These are phyloP conservation scores for Lepidium campestre DNA, from an alignment of 441 rosid genomes.

Conservation along the genomic window DNA sequence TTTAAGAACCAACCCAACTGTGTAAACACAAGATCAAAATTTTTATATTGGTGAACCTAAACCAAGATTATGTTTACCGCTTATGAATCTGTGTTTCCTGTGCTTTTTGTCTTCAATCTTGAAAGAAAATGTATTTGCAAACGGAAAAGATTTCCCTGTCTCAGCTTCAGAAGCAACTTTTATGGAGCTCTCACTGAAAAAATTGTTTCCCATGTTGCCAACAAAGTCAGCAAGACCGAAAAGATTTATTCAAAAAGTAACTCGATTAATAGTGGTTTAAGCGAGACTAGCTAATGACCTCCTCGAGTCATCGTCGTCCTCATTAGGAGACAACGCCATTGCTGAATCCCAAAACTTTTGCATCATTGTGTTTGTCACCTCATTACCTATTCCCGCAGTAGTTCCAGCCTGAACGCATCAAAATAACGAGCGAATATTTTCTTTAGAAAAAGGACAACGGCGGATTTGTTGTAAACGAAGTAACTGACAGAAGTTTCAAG, in stretches of 20 bases:
- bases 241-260: background rate
- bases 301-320: constrained; percentile 67
- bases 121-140: constrained; percentile 59
- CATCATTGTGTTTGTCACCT: constrained; percentile 81
- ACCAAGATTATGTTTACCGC: constrained; percentile 41
- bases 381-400: constrained; percentile 60
- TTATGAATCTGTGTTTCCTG: constrained; percentile 86
- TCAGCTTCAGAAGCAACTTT: constrained; percentile 79
- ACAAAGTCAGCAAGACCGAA: constrained; percentile 3
- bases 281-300: constrained; percentile 41
- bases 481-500: background rate
- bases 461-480: background rate
- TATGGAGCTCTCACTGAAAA: constrained; percentile 71
- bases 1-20: constrained; percentile 16
- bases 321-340: constrained; percentile 66
- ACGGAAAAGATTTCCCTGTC: constrained; percentile 53
- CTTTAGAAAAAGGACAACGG: background rate
- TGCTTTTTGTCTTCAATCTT: constrained; percentile 83
- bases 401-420: constrained; percentile 60
- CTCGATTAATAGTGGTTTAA: background rate
- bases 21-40: background rate
- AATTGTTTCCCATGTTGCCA: background rate
- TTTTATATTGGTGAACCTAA: background rate
- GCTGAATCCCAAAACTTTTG: constrained; percentile 99
- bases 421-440: background rate